phyloP scores from a whole-genome alignment of 73 alveolate genomes.

The Diophrys appendiculata region DNA sequence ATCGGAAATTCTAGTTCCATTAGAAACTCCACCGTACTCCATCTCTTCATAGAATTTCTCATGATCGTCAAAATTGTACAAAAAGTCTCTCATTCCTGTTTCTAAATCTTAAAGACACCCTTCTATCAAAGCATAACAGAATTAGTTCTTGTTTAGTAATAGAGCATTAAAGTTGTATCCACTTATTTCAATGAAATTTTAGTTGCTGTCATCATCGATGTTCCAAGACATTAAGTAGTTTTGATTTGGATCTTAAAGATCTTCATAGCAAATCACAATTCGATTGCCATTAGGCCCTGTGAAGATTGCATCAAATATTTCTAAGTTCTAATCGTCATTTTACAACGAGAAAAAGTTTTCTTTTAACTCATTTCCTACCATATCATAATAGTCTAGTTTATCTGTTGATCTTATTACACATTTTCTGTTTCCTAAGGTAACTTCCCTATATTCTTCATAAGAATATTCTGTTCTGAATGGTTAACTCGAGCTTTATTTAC shows the following conservation, averaged over 20 bases:
- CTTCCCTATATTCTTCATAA: background rate
- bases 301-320: background rate
- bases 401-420: background rate
- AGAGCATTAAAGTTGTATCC: background rate
- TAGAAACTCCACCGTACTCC: background rate
- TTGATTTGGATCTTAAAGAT: background rate
- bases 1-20: background rate
- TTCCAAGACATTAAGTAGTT: background rate
- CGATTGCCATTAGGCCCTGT: constrained; percentile 1
- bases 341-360: background rate
- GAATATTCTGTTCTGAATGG: background rate
- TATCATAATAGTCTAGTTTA: background rate
- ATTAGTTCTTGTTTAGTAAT: background rate
- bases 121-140: background rate
- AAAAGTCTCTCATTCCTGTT: background rate
- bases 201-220: background rate
- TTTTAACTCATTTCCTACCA: background rate
- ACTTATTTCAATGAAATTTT: background rate
- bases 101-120: background rate
- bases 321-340: background rate
- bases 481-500: background rate
- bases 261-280: background rate
- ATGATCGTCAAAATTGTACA: background rate
- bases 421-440: background rate
- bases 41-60: background rate